Evolutionary conservation across 441 rosid species (phyloP).

Genomic region (Kokia cookei): DNA sequence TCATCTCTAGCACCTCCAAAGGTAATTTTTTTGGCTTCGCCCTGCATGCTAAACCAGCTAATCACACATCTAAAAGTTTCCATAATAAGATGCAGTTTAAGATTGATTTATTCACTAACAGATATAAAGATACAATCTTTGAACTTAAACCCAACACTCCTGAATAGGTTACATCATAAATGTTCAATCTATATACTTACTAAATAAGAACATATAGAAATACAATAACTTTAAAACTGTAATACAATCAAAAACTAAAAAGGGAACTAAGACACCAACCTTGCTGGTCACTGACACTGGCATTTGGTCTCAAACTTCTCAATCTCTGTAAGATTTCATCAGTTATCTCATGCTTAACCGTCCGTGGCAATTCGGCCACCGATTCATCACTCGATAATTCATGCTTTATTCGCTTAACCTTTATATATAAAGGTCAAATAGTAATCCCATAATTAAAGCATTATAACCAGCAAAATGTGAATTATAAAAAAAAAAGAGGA

Average conservation of each 20-base stretch:
- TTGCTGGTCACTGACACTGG: conserved; percentile 41
- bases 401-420: conserved; percentile 67
- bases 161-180: neutral
- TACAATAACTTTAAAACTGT: neutral
- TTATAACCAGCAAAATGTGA: conserved; percentile 7
- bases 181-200: neutral
- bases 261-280: conserved; percentile 38
- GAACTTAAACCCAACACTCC: neutral
- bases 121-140: neutral
- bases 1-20: no score
- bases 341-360: conserved; percentile 49
- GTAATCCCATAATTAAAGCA: neutral
- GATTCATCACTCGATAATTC: conserved; percentile 32
- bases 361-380: conserved; percentile 38
- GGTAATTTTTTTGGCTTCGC: no score
- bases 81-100: neutral
- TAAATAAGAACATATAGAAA: neutral
- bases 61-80: neutral
- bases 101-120: neutral
- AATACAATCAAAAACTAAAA: neutral
- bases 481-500: neutral
- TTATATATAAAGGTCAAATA: conserved; percentile 1
- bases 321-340: conserved; percentile 68
- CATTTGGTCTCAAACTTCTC: conserved; percentile 38
- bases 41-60: neutral